Evolutionary conservation across 371 early-diverging fungal species (phyloP).

Genomic region (Rhizopus arrhizus): DNA sequence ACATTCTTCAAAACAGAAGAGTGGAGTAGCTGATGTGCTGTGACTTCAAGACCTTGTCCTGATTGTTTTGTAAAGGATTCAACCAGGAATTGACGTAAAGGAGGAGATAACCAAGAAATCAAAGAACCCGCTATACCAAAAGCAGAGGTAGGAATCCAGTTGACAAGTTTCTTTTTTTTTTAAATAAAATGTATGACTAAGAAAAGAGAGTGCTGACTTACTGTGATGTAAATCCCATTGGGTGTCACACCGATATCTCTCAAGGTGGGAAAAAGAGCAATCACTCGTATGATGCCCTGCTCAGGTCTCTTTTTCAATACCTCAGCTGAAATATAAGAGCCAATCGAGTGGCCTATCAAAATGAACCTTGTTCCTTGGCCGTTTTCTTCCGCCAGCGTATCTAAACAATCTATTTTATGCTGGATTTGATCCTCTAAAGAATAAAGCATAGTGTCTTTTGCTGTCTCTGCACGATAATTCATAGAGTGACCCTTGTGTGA

Average conservation of each 20-base stretch:
- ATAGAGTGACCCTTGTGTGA: conserved; percentile 61
- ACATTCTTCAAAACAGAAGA: conserved; percentile 63
- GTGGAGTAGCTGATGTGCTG: conserved; percentile 65
- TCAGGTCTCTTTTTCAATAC: conserved; percentile 61
- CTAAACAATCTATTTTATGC: conserved; percentile 67
- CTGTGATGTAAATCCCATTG: conserved; percentile 66
- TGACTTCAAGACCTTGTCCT: conserved; percentile 52
- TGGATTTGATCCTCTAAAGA: conserved; percentile 66
- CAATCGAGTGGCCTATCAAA: conserved; percentile 72
- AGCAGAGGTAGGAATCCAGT: conserved; percentile 34
- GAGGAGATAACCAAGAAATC: conserved; percentile 44
- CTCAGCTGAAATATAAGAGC: conserved; percentile 61
- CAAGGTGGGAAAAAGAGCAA: conserved; percentile 80
- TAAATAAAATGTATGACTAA: too few species aligned
- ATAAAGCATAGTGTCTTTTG: conserved; percentile 30
- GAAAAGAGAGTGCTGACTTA: conserved; percentile 20
- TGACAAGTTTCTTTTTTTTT: conserved; percentile 41
- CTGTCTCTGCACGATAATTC: conserved; percentile 30
- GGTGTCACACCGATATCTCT: conserved; percentile 76
- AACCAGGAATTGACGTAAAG: conserved; percentile 34
- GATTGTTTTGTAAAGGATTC: conserved; percentile 46
- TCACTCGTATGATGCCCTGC: conserved; percentile 60
- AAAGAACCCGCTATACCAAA: conserved; percentile 41
- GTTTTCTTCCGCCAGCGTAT: conserved; percentile 50
- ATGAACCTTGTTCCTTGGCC: conserved; percentile 57